Base-by-base conservation (phyloP, 1,284 basidiomycete genomes). In the Moniliella sp. region DNA sequence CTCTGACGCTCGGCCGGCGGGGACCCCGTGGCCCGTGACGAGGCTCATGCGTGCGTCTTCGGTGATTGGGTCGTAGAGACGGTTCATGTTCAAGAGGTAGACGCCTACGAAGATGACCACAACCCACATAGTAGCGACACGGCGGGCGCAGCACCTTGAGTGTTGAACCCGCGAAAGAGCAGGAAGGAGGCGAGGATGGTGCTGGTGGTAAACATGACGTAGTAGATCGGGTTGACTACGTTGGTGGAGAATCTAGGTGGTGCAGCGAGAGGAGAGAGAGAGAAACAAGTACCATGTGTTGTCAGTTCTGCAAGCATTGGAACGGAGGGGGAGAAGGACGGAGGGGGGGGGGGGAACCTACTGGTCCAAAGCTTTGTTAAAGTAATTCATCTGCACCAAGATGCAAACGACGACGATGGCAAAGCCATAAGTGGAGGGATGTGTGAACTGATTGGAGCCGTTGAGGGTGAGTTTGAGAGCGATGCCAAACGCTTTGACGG, bases 181-280 rank as follows among this genome's bases (percentile, higher is more conserved):
- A 94, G 83, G 43, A 93, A 73, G 32, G 84, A 93, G 0, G 88
- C 84, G 32, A 88, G 68, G 52, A 93, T 80, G 16, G 88, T 94
- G 8, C 78, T 78, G 1, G 82, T 81, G n/a, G 84, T 86, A 66
- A 99, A 99, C 62, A 81, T 78, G 61, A 94, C 88, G 57, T 88
- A 94, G 66, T 97, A 97, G 68, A 91, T 79, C 0, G 91, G 88
- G 61, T 99, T 97, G 37, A 97, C 86, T 27, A 94, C 81, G 57
- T 94, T 97, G 27, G 88, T 94, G 3, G 82, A 84, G 63, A 94
- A 97, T 23, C n/a, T n/a, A n/a, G n/a, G n/a, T n/a, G n/a, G n/a
- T n/a, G n/a, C n/a, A n/a, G n/a, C n/a, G n/a, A n/a, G n/a, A n/a
- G n/a, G n/a, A n/a, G n/a, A n/a, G n/a, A n/a, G n/a, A n/a, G n/a